Conservation (phyloP, 306 rosid species). For the Herpetospermum pedunculosum region DNA sequence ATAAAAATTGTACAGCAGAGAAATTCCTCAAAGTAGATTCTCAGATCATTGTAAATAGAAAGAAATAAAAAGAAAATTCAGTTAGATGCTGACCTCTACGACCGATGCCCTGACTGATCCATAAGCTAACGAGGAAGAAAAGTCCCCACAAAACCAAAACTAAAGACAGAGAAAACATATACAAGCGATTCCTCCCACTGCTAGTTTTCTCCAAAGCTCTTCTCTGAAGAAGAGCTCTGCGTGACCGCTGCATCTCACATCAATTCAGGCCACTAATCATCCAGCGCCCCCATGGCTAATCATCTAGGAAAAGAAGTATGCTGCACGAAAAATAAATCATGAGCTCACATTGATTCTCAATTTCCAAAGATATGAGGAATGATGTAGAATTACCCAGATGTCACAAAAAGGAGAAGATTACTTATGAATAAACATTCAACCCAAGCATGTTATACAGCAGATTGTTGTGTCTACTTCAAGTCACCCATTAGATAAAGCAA, state of each 20-base stretch:
- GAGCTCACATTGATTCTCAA: neutral
- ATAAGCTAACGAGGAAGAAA: conserved; percentile 53
- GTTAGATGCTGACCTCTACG: conserved; percentile 32
- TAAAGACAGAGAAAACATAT: conserved; percentile 31
- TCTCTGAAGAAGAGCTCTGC: conserved; percentile 12
- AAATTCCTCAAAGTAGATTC: neutral
- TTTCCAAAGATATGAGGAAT: neutral
- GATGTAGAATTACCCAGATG: neutral
- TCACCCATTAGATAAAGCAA: neutral
- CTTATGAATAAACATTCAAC: neutral
- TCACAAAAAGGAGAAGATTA: neutral
- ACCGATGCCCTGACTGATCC: conserved; percentile 55
- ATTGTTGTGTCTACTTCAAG: neutral
- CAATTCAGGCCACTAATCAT: neutral
- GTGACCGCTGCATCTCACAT: conserved; percentile 16
- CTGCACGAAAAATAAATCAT: conserved; percentile 3
- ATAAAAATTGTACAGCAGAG: neutral
- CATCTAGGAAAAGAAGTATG: neutral
- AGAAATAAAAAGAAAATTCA: neutral
- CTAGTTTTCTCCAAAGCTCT: conserved; percentile 8
- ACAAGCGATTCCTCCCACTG: neutral
- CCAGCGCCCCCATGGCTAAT: neutral
- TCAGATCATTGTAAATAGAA: neutral
- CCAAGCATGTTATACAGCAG: neutral
- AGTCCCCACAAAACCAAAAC: conserved; percentile 59